Conservation (phyloP, 805 yeast genomes). For the Saturnispora zaruensis region DNA sequence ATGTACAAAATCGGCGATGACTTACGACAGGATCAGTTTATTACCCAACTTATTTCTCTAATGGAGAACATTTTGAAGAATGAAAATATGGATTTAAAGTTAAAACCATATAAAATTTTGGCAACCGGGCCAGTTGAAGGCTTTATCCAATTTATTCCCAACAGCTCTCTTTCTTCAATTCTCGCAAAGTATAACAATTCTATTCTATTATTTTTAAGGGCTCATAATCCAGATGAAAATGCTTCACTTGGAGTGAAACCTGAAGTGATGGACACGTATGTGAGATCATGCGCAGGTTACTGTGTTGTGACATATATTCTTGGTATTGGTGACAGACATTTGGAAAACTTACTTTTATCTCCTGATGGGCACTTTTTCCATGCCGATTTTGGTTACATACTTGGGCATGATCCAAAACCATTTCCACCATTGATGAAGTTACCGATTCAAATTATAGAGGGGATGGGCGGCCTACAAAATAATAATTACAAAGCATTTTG, state of each 20-base stretch:
- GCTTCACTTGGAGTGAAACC: constrained; percentile 43
- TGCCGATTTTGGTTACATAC: constrained; percentile 93
- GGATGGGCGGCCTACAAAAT: constrained; percentile 90
- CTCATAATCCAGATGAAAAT: constrained; percentile 50
- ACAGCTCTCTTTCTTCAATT: constrained; percentile 78
- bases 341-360: constrained; percentile 78
- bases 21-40: constrained; percentile 90
- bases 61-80: constrained; percentile 85
- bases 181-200: constrained; percentile 62
- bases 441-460: constrained; percentile 94
- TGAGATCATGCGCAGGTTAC: constrained; percentile 93
- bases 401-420: constrained; percentile 97
- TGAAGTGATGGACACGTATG: constrained; percentile 85
- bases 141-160: constrained; percentile 88
- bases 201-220: constrained; percentile 60
- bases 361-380: constrained; percentile 86
- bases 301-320: constrained; percentile 90
- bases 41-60: constrained; percentile 82
- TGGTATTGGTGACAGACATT: constrained; percentile 96
- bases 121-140: constrained; percentile 92
- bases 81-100: constrained; percentile 80
- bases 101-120: constrained; percentile 82
- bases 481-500: constrained; percentile 81
- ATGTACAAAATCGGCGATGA: constrained; percentile 97
- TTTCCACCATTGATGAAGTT: constrained; percentile 97